phyloP scores from a whole-genome alignment of 2,329 filamentous ascomycete genomes.

The Penicillium sp. region DNA sequence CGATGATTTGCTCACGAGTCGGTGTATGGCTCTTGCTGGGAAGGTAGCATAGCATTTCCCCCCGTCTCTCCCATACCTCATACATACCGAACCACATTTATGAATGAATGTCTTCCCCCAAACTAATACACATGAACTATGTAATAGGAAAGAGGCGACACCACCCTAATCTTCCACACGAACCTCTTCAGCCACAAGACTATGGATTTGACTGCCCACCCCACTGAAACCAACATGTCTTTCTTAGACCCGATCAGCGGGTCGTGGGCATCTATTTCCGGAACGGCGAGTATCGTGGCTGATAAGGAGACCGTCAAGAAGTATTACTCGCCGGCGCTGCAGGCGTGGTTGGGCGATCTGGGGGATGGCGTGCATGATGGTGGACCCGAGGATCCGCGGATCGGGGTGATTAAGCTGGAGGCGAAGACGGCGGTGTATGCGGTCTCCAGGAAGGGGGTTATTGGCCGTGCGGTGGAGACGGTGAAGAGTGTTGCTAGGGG shows the following conservation, averaged over 20 bases:
- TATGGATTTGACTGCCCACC: conserved; percentile 63
- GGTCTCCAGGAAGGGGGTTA: conserved; percentile 52
- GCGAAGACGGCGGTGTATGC: conserved; percentile 65
- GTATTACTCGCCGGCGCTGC: conserved; percentile 64
- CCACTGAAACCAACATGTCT: conserved; percentile 64
- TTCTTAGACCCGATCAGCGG: conserved; percentile 65
- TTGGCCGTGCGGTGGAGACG: conserved; percentile 60
- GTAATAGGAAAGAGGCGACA: conserved; percentile 70
- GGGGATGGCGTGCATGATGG: conserved; percentile 77
- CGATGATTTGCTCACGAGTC: too few species aligned
- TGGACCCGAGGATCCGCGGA: conserved; percentile 68
- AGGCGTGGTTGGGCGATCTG: conserved; percentile 79
- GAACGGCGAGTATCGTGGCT: conserved; percentile 59
- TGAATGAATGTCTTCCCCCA: too few species aligned
- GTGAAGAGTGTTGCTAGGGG: conserved; percentile 68
- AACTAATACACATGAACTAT: too few species aligned
- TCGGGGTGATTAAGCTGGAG: conserved; percentile 70
- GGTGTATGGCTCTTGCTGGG: too few species aligned
- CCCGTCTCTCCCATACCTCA: too few species aligned
- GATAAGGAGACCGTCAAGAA: conserved; percentile 61
- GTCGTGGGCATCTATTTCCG: conserved; percentile 79
- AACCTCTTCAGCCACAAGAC: conserved; percentile 87
- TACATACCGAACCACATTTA: too few species aligned
- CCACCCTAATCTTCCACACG: conserved; percentile 81
- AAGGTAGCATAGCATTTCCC: too few species aligned